Evolutionary conservation across 2,329 filamentous ascomycete species (phyloP), one percentile per base, ranked within the genome.

Genomic region (Mariannaea sp.): DNA sequence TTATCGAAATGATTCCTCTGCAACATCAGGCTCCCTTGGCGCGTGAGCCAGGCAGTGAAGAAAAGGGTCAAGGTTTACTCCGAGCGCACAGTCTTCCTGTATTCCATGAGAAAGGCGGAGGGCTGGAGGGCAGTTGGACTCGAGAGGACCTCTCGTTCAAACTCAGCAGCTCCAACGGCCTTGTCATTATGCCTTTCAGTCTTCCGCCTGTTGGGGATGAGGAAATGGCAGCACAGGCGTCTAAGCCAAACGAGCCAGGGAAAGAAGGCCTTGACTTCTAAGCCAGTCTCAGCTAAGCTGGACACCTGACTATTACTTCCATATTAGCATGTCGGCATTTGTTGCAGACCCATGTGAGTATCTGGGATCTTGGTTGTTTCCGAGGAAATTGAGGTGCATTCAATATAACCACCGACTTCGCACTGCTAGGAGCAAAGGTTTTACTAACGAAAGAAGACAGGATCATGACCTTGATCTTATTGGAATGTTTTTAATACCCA

Each of bases 81-180:
- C 89, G 86, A 57, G 83, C 95, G 1, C 90, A 96, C 70, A 87
- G 87, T 48, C 73, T 97, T 29, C 93, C 94, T 0, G 79, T 96
- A 1, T 87, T 90, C 60, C 90, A 95, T 55, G 93, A 97, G 69
- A 90, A 89, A 61, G 93, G 94, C 2, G 92, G 92, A 2, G 91
- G 90, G 8, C 80, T 83, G 2, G 84, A 85, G 54, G 79, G 82
- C 32, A 83, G 83, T 53, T 85, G 85, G 57, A 80, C 87, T 48
- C 86, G 89, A 19, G 90, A 96, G 66, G 92, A 97, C 72, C 82
- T 96, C 72, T 92, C 92, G 4, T 99, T 99, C 71, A 92, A 86
- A 56, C 75, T 99, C 45, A 96, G 91, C 70, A 81, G 90, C 65
- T 81, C 83, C 3, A 86, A 83, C 64, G 92, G 90, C 45, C 85